phyloP scores from a whole-genome alignment of 768 basidiomycete genomes.

The Agaricus sinodeliciosus region DNA sequence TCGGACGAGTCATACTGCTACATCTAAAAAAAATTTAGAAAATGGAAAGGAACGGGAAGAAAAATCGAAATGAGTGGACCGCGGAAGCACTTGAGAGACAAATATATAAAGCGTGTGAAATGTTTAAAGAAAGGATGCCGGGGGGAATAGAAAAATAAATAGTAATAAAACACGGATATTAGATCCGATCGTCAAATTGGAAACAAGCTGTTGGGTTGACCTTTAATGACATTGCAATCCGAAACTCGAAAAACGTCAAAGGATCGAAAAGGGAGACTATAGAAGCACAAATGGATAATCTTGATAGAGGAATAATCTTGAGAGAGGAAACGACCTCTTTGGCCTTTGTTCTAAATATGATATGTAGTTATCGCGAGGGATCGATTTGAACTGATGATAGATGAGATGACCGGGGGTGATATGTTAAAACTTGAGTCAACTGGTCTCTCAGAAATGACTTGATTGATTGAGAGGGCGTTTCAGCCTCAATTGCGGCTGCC shows the following conservation, averaged over 20 bases:
- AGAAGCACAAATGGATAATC: neutral
- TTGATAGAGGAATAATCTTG: conserved; percentile 6
- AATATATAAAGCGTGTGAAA: too few relatives aligned
- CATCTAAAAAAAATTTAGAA: neutral
- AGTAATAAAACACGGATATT: neutral
- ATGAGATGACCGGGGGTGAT: neutral
- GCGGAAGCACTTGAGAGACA: too few relatives aligned
- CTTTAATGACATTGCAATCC: neutral
- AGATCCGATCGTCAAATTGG: too few relatives aligned
- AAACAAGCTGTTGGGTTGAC: too few relatives aligned
- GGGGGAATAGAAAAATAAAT: neutral
- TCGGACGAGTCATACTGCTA: conserved; percentile 1
- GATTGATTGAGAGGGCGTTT: conserved; percentile 25
- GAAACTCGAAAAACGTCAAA: neutral
- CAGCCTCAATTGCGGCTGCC: conserved; percentile 74
- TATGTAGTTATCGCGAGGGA: neutral
- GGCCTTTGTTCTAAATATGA: conserved; percentile 2
- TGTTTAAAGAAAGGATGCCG: too few relatives aligned
- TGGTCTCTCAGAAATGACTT: neutral
- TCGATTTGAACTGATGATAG: conserved; percentile 3
- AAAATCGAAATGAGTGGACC: neutral
- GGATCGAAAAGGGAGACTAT: neutral
- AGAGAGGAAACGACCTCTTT: neutral
- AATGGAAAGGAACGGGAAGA: neutral
- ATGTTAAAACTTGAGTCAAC: neutral